Evolutionary conservation across 164 flowering plant genomes (phyloP), one percentile per base, ranked within the genome.

Genomic region (Tetrastigma voinierianum): DNA sequence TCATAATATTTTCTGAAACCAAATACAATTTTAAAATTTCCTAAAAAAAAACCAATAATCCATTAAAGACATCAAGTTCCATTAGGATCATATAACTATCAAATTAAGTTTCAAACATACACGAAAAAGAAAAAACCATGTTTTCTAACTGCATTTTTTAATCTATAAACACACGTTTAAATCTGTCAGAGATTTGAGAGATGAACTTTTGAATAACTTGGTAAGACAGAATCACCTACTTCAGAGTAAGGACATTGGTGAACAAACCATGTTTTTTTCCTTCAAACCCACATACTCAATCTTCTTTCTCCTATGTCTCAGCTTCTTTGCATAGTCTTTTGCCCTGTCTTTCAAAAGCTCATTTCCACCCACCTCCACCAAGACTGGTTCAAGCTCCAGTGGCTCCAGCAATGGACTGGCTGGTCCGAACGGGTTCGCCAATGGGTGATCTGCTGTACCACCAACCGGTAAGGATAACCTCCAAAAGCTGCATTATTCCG

Each of bases 401-500:
- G 57, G 4, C 44, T 78, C 75, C 4, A 83, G 77, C 46, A 48
- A 73, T 46, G 78, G 78, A 66, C 86, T 81, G 7, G 1, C n/a
- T 0, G 84, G 81, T 9, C 89, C 87, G 46, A 87, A 83, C 11
- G 90, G 88, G 71, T 86, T 86, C 8, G 74, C 84, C 0, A 73
- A 65, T 9, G 90, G 88, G 59, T 86, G 83, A 57, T 86, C 90
- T 55, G n/a, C 67, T 3, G 59, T 77, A 15, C 57, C 75, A 21
- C 87, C 88, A 9, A 25, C 21, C 15, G 89, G 89, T 20, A 84
- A 1, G 3, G 86, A 80, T 19, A 87, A 59, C 78, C 87, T 89
- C 91, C n/a, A n/a, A 87, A 74, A 87, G 80, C 69, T 89, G 64
- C 25, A 19, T n/a, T n/a, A n/a, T n/a, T n/a, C n/a, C n/a, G n/a